Evolutionary conservation across 1,139 yeast species (phyloP).

Genomic region (Arxiozyma bovina): DNA sequence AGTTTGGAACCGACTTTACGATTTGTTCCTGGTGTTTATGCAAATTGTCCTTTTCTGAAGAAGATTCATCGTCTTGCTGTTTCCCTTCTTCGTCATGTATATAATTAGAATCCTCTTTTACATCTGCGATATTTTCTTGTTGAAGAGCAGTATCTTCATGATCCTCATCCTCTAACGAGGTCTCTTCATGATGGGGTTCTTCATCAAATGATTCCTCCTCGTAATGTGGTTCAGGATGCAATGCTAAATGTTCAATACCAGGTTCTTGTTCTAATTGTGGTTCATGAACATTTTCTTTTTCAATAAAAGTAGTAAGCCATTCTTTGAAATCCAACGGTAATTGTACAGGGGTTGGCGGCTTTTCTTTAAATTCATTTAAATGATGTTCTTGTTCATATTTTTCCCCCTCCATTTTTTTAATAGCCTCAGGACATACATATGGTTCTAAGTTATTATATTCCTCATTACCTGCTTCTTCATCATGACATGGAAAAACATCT

Average conservation of each 20-base stretch:
- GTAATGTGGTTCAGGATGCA: neutral
- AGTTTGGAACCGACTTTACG: slow-evolving; percentile 7
- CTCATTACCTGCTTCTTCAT: neutral
- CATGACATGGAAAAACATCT: neutral
- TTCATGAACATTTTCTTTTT: slow-evolving; percentile 7
- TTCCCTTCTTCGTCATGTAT: neutral
- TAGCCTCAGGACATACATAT: slow-evolving; percentile 4
- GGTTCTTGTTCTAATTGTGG: neutral
- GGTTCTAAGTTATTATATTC: neutral
- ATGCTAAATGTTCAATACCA: neutral
- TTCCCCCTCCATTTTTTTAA: slow-evolving; percentile 6
- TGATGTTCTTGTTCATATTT: slow-evolving; percentile 17
- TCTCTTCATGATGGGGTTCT: neutral
- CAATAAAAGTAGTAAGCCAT: slow-evolving; percentile 17
- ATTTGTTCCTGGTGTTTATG: neutral
- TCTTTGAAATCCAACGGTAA: slow-evolving; percentile 13
- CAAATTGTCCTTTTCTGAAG: neutral
- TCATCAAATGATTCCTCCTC: neutral
- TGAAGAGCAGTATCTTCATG: neutral
- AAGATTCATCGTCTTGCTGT: neutral
- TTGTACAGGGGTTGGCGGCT: slow-evolving; percentile 10
- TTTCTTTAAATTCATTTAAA: slow-evolving; percentile 9
- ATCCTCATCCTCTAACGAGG: neutral
- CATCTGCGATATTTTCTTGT: neutral
- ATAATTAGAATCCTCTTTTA: neutral